These are phyloP conservation scores for Lactarius tabidus DNA, from an alignment of 768 basidiomycete species.

Conservation along the genomic window DNA sequence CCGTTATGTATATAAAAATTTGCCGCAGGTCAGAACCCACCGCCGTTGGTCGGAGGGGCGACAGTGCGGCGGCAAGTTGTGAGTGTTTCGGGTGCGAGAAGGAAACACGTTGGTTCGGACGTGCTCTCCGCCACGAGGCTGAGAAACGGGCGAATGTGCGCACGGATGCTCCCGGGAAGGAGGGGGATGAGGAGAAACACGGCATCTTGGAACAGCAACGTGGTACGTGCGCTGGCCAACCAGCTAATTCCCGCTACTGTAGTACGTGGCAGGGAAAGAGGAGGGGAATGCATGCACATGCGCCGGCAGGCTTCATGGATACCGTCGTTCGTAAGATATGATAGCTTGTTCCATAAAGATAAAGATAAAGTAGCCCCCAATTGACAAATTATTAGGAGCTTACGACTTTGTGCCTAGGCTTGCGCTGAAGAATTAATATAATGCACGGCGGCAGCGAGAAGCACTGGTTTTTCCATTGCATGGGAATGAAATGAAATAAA, in stretches of 20 bases:
- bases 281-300: not conserved
- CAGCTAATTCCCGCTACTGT: not conserved
- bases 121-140: conserved; percentile 1
- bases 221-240: conserved; percentile 15
- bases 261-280: not conserved
- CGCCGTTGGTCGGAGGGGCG: not conserved
- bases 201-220: conserved; percentile 1
- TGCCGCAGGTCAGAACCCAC: conserved; percentile 1
- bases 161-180: not conserved
- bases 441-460: not conserved
- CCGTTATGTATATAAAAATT: not conserved
- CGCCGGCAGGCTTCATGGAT: not conserved
- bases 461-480: not conserved
- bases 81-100: not conserved
- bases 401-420: not conserved
- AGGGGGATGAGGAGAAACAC: not conserved
- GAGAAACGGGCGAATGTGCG: not conserved
- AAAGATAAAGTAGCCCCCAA: not conserved
- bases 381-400: not conserved
- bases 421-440: not conserved
- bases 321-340: not conserved
- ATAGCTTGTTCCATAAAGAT: not conserved
- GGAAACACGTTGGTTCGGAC: conserved; percentile 5
- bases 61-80: conserved; percentile 10
- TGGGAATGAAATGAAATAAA: not conserved